Conservation (phyloP, 2,329 filamentous ascomycete genomes). For the Beauveria sp. region DNA sequence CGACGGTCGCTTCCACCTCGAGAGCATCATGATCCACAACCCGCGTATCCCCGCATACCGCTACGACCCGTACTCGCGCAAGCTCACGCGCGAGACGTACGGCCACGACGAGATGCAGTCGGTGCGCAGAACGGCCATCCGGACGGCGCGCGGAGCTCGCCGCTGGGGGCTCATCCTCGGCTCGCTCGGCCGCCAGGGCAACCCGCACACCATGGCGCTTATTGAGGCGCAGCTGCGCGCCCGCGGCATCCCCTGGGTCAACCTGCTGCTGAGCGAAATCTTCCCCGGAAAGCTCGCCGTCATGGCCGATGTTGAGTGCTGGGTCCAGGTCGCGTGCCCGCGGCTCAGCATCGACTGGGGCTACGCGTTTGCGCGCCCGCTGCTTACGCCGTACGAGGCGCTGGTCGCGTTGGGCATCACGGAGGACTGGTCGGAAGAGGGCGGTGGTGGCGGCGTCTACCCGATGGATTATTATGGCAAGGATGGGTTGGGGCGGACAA, state of each 20-base stretch:
- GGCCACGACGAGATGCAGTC: slow-evolving; percentile 85
- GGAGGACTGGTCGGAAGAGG: slow-evolving; percentile 58
- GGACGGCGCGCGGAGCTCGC: slow-evolving; percentile 63
- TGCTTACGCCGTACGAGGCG: slow-evolving; percentile 92
- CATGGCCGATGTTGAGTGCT: slow-evolving; percentile 92
- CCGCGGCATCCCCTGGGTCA: slow-evolving; percentile 71
- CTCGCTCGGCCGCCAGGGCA: slow-evolving; percentile 86
- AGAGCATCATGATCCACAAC: slow-evolving; percentile 99
- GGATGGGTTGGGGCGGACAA: slow-evolving; percentile 81
- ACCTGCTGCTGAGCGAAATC: slow-evolving; percentile 85
- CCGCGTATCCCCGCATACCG: slow-evolving; percentile 83
- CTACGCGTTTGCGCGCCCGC: slow-evolving; percentile 82
- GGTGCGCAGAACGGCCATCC: slow-evolving; percentile 70
- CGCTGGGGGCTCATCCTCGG: slow-evolving; percentile 96
- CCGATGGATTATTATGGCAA: slow-evolving; percentile 98
- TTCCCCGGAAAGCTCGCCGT: slow-evolving; percentile 91
- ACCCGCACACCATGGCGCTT: slow-evolving; percentile 81
- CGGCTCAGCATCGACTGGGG: slow-evolving; percentile 97
- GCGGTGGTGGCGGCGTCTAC: slow-evolving; percentile 62
- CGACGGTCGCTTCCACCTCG: slow-evolving; percentile 90
- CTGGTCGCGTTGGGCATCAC: slow-evolving; percentile 76
- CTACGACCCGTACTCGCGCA: slow-evolving; percentile 93
- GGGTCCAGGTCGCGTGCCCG: slow-evolving; percentile 98
- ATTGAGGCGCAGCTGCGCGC: slow-evolving; percentile 72
- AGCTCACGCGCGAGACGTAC: slow-evolving; percentile 85